Conservation (phyloP, 2,329 filamentous ascomycete species). For the Aspergillus spinulosporus region DNA sequence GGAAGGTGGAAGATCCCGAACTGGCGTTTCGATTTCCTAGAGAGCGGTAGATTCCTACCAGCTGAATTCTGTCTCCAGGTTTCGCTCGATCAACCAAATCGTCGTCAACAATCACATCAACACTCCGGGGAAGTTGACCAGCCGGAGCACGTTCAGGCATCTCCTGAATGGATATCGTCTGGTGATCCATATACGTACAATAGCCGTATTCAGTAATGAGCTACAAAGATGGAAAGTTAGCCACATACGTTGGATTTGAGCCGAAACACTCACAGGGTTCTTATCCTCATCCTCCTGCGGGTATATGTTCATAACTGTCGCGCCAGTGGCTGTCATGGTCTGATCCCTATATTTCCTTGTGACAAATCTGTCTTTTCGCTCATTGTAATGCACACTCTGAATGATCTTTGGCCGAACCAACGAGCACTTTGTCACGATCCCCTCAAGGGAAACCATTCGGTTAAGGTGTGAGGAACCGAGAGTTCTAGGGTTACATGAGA, state of each 20-base stretch:
- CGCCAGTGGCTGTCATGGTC: slow-evolving; percentile 88
- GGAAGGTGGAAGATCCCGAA: slow-evolving; percentile 88
- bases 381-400: slow-evolving; percentile 96
- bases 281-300: slow-evolving; percentile 91
- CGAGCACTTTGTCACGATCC: slow-evolving; percentile 95
- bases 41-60: slow-evolving; percentile 94
- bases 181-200: slow-evolving; percentile 92
- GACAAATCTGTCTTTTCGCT: slow-evolving; percentile 80
- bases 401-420: slow-evolving; percentile 96
- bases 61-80: slow-evolving; percentile 90
- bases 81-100: slow-evolving; percentile 94
- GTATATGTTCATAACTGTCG: slow-evolving; percentile 87
- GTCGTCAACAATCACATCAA: slow-evolving; percentile 95
- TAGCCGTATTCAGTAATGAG: slow-evolving; percentile 94
- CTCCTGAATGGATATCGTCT: slow-evolving; percentile 97
- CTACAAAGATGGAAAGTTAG: slow-evolving; percentile 31
- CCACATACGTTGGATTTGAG: neutral
- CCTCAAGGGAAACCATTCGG: slow-evolving; percentile 94
- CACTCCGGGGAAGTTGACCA: slow-evolving; percentile 89
- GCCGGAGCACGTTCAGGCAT: slow-evolving; percentile 97
- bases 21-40: slow-evolving; percentile 92
- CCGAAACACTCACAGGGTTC: slow-evolving; percentile 63
- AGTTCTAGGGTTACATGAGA: slow-evolving; percentile 90
- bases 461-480: slow-evolving; percentile 87
- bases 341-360: slow-evolving; percentile 92